These are phyloP conservation scores for Plectosphaerella sp. DNA, from an alignment of 2,329 filamentous ascomycete genomes.

Conservation along the genomic window DNA sequence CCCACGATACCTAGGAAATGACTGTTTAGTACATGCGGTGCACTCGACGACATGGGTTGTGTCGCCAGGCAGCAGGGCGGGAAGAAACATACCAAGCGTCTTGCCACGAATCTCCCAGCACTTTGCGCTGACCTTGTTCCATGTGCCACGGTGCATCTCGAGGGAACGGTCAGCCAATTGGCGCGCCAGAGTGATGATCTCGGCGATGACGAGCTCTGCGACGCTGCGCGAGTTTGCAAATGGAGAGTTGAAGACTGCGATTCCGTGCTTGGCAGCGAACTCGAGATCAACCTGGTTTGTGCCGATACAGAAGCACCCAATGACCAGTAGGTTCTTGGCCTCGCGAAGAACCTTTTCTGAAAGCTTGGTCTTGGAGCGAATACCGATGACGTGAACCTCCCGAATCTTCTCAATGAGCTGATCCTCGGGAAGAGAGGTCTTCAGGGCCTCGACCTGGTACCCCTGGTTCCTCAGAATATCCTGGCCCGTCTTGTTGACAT, in stretches of 20 bases:
- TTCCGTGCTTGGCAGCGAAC: conserved; percentile 77
- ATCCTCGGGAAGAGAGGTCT: conserved; percentile 85
- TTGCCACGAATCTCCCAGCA: conserved; percentile 99
- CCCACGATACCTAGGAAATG: conserved; percentile 71
- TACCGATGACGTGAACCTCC: conserved; percentile 95
- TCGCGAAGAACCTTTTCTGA: conserved; percentile 78
- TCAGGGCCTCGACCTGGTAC: conserved; percentile 91
- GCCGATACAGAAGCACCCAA: conserved; percentile 98
- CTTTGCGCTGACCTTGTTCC: conserved; percentile 96
- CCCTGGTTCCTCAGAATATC: conserved; percentile 81
- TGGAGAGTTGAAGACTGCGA: conserved; percentile 98
- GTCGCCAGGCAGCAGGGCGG: not conserved
- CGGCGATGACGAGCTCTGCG: conserved; percentile 89
- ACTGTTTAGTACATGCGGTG: not conserved
- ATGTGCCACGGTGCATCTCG: conserved; percentile 89
- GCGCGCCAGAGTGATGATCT: conserved; percentile 87
- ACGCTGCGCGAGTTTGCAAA: conserved; percentile 98
- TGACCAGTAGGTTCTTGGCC: conserved; percentile 90
- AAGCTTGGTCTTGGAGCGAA: conserved; percentile 96
- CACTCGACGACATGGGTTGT: not conserved
- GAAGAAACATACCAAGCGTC: conserved; percentile 65
- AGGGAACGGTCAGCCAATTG: conserved; percentile 90
- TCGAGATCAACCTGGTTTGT: conserved; percentile 92
- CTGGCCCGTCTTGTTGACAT: conserved; percentile 86
- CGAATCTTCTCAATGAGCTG: conserved; percentile 95